Conservation (phyloP, 345 rosid genomes). For the Populus deltoides region DNA sequence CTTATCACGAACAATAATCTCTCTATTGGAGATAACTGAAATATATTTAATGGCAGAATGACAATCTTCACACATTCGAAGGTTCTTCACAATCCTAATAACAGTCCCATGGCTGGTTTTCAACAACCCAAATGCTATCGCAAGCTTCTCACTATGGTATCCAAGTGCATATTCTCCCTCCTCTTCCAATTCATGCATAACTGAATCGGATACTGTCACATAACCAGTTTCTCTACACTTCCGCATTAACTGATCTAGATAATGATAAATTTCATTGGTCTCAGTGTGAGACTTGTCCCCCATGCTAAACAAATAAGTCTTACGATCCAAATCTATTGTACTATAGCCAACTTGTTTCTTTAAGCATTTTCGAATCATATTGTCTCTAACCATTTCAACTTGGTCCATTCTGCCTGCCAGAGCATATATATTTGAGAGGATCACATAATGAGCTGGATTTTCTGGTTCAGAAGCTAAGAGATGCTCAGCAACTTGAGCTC, state of each 20-base stretch:
- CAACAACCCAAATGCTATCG: conserved; percentile 63
- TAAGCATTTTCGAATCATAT: conserved; percentile 55
- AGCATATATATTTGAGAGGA: conserved; percentile 81
- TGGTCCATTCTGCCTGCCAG: conserved; percentile 66
- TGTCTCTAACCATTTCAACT: conserved; percentile 59
- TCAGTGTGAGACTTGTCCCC: conserved; percentile 68
- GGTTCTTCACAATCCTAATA: conserved; percentile 65
- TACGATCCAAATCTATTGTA: conserved; percentile 48
- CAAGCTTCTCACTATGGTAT: conserved; percentile 86
- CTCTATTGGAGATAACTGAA: conserved; percentile 54
- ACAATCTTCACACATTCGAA: conserved; percentile 81
- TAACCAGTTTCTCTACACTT: conserved; percentile 69
- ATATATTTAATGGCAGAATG: conserved; percentile 67
- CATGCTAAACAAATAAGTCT: conserved; percentile 66
- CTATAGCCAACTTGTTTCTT: conserved; percentile 82
- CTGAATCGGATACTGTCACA: conserved; percentile 45
- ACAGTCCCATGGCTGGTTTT: conserved; percentile 44
- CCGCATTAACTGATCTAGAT: conserved; percentile 61
- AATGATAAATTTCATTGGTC: conserved; percentile 46
- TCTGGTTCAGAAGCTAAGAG: conserved; percentile 68
- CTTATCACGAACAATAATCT: conserved; percentile 67
- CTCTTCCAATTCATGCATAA: conserved; percentile 82
- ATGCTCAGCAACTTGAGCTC: conserved; percentile 65
- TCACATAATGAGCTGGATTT: conserved; percentile 84
- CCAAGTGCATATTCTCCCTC: conserved; percentile 75